A percentile compares a stretch with the other conserved stretches of the same genome.
phyloP scores from a whole-genome alignment of 495 filamentous ascomycete genomes.

The Aspergillus diversus region DNA sequence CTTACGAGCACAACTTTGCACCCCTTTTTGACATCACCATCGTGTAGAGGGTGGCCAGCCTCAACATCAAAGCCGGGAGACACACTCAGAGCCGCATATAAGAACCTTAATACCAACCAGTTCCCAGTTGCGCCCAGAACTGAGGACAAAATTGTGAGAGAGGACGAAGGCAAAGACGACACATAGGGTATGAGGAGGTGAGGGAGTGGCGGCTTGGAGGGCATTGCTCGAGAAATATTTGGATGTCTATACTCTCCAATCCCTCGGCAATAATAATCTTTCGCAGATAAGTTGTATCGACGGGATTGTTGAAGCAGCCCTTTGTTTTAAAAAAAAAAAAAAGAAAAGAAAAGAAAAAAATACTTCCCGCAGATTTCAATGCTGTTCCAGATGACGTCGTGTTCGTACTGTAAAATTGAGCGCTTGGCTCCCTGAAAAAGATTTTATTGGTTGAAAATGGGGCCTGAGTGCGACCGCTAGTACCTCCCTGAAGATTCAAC shows the following conservation, averaged over 20 bases:
- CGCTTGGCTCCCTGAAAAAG: too few relatives aligned
- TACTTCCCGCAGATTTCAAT: not conserved
- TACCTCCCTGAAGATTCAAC: not conserved
- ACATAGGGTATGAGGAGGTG: slow-evolving; percentile 71
- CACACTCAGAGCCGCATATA: slow-evolving; percentile 57
- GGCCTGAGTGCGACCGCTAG: not conserved
- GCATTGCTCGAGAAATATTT: slow-evolving; percentile 36
- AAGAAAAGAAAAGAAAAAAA: too few relatives aligned
- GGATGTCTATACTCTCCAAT: too few relatives aligned
- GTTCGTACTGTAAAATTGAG: too few relatives aligned
- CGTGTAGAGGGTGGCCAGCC: slow-evolving; percentile 25
- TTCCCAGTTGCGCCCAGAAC: slow-evolving; percentile 72
- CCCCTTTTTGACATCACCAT: slow-evolving; percentile 30
- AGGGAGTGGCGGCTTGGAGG: slow-evolving; percentile 60
- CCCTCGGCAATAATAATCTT: too few relatives aligned
- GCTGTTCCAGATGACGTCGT: slow-evolving; percentile 16
- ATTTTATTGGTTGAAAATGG: slow-evolving; percentile 13
- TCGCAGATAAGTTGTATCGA: too few relatives aligned
- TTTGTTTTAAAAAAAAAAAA: too few relatives aligned
- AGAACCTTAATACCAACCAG: slow-evolving; percentile 71
- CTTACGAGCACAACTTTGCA: slow-evolving; percentile 74
- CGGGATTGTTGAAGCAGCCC: too few relatives aligned
- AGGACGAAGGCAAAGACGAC: slow-evolving; percentile 43
- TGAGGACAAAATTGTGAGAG: slow-evolving; percentile 73
- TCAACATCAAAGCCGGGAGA: slow-evolving; percentile 26